Base-by-base conservation (phyloP, 805 yeast species). In the Torulaspora quercuum region DNA sequence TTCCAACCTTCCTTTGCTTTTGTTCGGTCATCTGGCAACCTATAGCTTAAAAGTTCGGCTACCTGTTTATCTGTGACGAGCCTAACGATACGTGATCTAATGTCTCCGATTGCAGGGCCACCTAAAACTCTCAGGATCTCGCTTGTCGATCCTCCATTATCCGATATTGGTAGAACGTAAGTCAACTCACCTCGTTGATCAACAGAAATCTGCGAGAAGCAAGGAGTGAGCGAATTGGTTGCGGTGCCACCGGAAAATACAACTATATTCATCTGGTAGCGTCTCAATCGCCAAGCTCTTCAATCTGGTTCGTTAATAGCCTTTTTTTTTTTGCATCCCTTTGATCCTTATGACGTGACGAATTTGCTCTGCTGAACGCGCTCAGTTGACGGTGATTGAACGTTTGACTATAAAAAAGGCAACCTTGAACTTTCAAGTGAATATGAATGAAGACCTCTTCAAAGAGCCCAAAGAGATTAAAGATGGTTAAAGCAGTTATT, bases 101-200 rank as follows among this genome's bases (percentile, higher is more conserved):
- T 70, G 55, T 89, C 97, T 2, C 97, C 97, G 36, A 89, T 86
- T 0, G 97, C 96, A 3, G 95, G 95, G 0, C 97, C 97, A 2
- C 95, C 95, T 11, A 89, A 68, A 1, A 87, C 85, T 9, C 96
- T 64, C 5, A 88, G 69, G 15, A 89, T 73, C 60, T 89, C 97
- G 17, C 94, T 81, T 0, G 96, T 86, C 2, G 96, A 88, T 0
- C 97, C 97, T 11, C 97, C 97, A 55, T 89, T 89, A 58, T 89
- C 97, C 31, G 85, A 78, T 10, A 89, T 76, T 0, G 97, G 97
- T 22, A 89, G 62, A 4, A 88, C 71, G 48, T 82, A 88, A 6
- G 57, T 49, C 25, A 55, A 25, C 18, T 50, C 50, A 20, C 41
- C 28, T 5, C 37, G 37, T 15, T 42, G 28, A 7, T 25, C 35